Evolutionary conservation across 2,329 filamentous ascomycete genomes (phyloP).

Genomic region (Aspergillus quadricinctus): DNA sequence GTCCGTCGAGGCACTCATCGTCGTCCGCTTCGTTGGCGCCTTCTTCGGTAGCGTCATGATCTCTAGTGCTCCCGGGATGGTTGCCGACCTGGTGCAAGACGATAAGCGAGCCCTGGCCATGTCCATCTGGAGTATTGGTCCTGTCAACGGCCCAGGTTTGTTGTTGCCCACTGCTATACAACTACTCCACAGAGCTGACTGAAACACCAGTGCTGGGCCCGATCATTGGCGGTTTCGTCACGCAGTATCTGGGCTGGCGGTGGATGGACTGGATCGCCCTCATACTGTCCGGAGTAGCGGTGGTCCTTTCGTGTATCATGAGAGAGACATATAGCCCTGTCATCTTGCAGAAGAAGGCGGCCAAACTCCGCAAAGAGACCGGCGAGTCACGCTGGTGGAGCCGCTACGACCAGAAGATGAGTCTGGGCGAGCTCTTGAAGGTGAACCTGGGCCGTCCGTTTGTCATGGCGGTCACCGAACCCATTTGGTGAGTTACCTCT

Average conservation of each 20-base stretch:
- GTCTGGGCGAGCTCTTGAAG: conserved; percentile 64
- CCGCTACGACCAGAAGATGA: conserved; percentile 69
- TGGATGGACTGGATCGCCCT: conserved; percentile 82
- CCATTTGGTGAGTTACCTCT: conserved; percentile 62
- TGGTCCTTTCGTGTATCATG: conserved; percentile 55
- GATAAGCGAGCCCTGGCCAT: conserved; percentile 78
- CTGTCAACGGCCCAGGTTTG: conserved; percentile 66
- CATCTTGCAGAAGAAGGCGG: conserved; percentile 64
- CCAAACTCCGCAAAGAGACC: conserved; percentile 60
- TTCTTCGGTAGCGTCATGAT: conserved; percentile 76
- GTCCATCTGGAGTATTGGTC: conserved; percentile 76
- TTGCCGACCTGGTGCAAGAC: conserved; percentile 78
- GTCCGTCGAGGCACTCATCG: conserved; percentile 64
- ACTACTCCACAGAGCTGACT: conserved; percentile 1
- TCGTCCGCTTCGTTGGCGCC: conserved; percentile 69
- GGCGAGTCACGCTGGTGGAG: conserved; percentile 72
- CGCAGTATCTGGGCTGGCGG: conserved; percentile 68
- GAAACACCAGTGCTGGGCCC: conserved; percentile 50
- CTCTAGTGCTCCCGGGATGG: conserved; percentile 74
- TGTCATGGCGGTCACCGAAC: conserved; percentile 71
- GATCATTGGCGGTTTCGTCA: conserved; percentile 76
- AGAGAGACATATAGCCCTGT: conserved; percentile 74
- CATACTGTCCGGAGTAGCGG: conserved; percentile 63
- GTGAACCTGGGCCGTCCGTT: conserved; percentile 75
- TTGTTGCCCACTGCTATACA: background rate